Evolutionary conservation across 306 rosid species (phyloP).

Genomic region (Abrus pulchellus): DNA sequence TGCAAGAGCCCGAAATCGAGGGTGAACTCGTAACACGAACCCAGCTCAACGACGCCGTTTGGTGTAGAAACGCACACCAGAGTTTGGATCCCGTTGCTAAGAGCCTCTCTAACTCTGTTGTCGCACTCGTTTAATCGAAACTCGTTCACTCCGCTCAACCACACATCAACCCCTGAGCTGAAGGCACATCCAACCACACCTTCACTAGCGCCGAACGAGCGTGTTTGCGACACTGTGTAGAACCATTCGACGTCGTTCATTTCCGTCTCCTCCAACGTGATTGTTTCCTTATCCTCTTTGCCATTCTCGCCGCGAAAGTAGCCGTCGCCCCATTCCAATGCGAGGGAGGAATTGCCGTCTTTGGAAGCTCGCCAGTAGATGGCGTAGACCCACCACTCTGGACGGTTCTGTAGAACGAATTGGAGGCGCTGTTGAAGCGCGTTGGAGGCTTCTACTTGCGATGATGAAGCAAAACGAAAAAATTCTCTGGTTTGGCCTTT

Average conservation of each 20-base stretch:
- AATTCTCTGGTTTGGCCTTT: background rate
- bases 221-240: constrained; percentile 46
- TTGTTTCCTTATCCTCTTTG: background rate
- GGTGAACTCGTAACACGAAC: constrained; percentile 48
- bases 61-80: constrained; percentile 52
- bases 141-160: constrained; percentile 53
- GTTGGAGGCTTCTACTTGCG: constrained; percentile 22
- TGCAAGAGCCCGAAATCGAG: constrained; percentile 51
- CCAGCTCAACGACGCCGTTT: constrained; percentile 59
- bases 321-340: constrained; percentile 57
- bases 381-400: constrained; percentile 66
- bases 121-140: constrained; percentile 52
- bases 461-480: constrained; percentile 37
- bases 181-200: constrained; percentile 49
- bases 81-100: constrained; percentile 51
- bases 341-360: background rate
- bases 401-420: constrained; percentile 52
- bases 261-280: background rate
- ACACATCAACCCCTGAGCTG: constrained; percentile 49
- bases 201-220: constrained; percentile 23
- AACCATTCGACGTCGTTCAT: constrained; percentile 50
- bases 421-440: constrained; percentile 56
- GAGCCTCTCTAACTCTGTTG: constrained; percentile 62
- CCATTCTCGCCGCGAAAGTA: constrained; percentile 42
- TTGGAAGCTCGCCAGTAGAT: constrained; percentile 64